phyloP scores from a whole-genome alignment of 2,329 filamentous ascomycete genomes.

The Blastomyces percursus region DNA sequence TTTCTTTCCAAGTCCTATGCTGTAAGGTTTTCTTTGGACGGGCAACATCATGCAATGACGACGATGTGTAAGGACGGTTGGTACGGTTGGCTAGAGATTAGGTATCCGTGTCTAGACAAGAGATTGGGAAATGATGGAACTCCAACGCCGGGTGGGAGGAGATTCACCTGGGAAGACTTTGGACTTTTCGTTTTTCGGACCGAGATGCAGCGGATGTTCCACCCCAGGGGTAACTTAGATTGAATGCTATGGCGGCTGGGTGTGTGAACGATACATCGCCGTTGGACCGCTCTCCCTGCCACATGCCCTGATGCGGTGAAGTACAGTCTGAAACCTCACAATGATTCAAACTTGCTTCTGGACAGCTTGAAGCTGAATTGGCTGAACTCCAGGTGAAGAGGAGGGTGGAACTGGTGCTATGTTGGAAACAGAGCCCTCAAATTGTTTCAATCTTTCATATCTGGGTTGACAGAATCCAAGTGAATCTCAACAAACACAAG shows the following conservation, averaged over 20 bases:
- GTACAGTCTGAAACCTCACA: neutral
- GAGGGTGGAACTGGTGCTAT: neutral
- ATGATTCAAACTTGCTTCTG: neutral
- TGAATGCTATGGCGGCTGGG: neutral
- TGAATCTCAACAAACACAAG: neutral
- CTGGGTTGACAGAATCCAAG: neutral
- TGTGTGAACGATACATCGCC: neutral
- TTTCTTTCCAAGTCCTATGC: neutral
- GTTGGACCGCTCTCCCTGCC: neutral
- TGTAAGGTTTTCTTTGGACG: neutral
- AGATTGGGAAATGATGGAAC: neutral
- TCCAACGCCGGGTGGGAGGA: neutral
- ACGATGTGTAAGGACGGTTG: neutral
- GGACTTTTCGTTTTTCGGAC: neutral
- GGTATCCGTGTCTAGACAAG: neutral
- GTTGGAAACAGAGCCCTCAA: neutral
- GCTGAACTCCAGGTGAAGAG: neutral
- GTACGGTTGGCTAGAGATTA: neutral
- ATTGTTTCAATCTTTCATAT: neutral
- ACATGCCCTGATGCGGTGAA: neutral
- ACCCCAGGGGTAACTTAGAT: neutral
- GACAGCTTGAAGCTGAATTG: neutral
- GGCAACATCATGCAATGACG: neutral
- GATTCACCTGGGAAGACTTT: neutral
- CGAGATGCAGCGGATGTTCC: neutral